Evolutionary conservation across 2,329 filamentous ascomycete species (phyloP).

Genomic region (Ascochyta lentis): DNA sequence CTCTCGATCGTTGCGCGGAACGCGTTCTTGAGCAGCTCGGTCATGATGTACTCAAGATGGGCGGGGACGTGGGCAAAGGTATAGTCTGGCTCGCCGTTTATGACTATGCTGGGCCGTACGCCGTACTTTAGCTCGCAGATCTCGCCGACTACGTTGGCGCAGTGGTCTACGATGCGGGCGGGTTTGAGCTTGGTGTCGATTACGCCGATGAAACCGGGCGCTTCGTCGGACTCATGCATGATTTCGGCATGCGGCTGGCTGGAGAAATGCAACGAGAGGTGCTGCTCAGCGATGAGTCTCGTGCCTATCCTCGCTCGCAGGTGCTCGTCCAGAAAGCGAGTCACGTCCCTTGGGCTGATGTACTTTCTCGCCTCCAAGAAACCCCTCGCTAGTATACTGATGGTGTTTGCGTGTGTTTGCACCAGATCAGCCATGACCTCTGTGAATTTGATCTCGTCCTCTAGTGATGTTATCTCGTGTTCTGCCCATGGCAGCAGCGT

Average conservation of each 20-base stretch:
- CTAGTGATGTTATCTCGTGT: conserved; percentile 73
- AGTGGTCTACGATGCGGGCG: conserved; percentile 79
- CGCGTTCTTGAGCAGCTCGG: conserved; percentile 94
- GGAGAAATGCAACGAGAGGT: conserved; percentile 84
- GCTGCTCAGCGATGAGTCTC: conserved; percentile 91
- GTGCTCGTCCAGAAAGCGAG: conserved; percentile 90
- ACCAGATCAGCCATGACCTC: conserved; percentile 95
- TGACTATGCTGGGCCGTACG: conserved; percentile 77
- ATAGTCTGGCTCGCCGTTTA: conserved; percentile 87
- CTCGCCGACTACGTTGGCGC: conserved; percentile 89
- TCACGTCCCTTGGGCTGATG: conserved; percentile 83
- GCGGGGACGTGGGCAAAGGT: conserved; percentile 93
- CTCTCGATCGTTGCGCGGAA: conserved; percentile 92
- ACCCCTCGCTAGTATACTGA: conserved; percentile 86
- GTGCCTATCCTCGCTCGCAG: conserved; percentile 93
- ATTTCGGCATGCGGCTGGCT: conserved; percentile 73
- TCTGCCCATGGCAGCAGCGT: conserved; percentile 86
- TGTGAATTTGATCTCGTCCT: conserved; percentile 90
- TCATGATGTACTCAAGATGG: conserved; percentile 96
- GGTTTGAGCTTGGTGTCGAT: conserved; percentile 91
- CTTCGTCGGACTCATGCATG: conserved; percentile 52
- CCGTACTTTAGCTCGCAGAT: conserved; percentile 98
- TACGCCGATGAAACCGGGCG: conserved; percentile 80
- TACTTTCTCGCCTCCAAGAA: conserved; percentile 95
- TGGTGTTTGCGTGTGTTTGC: conserved; percentile 91